Conservation (phyloP, 2,329 filamentous ascomycete genomes). For the Penicillium concentricum region DNA sequence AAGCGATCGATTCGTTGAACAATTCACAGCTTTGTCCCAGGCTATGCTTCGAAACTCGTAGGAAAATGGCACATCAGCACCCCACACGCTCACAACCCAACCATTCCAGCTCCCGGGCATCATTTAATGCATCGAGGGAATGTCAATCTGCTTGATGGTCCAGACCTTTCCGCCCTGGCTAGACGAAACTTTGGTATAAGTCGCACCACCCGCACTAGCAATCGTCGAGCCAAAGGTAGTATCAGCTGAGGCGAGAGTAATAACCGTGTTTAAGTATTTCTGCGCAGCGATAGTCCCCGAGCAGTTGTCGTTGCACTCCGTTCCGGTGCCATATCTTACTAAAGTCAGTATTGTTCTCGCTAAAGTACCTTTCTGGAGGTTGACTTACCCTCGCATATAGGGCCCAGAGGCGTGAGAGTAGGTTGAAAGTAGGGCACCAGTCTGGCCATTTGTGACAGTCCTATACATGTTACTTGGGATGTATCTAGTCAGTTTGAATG, state of each 20-base stretch:
- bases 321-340: constrained; percentile 39
- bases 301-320: constrained; percentile 41
- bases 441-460: constrained; percentile 38
- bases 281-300: constrained; percentile 41
- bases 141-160: constrained; percentile 37
- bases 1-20: neutral
- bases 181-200: constrained; percentile 35
- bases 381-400: constrained; percentile 35
- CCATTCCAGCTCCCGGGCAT: no score
- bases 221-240: constrained; percentile 28
- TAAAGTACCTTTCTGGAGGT: neutral
- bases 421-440: constrained; percentile 34
- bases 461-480: constrained; percentile 7
- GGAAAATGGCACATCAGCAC: no score
- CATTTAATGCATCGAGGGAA: constrained; percentile 32
- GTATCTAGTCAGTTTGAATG: neutral
- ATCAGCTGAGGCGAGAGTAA: constrained; percentile 38
- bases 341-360: neutral
- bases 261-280: constrained; percentile 41
- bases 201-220: constrained; percentile 30
- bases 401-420: constrained; percentile 38
- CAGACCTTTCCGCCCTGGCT: constrained; percentile 39
- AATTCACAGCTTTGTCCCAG: neutral
- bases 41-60: neutral
- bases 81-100: no score